Conservation (phyloP, 2,329 filamentous ascomycete species). For the Ceratocystis variospora region DNA sequence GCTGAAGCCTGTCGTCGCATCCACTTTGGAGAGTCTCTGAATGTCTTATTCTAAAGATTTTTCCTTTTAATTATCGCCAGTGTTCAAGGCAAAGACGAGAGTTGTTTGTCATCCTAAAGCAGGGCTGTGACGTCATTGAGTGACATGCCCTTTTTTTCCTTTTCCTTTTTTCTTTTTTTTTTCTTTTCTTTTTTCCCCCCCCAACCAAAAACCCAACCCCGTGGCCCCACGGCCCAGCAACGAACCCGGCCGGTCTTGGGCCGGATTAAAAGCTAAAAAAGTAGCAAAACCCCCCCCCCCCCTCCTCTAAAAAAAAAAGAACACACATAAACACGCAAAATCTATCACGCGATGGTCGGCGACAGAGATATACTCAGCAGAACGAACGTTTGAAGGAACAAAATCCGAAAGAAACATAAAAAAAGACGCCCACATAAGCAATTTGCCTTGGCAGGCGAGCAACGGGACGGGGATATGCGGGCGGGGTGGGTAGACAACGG, state of each 20-base stretch:
- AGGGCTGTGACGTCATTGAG: not conserved
- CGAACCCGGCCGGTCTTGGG: not conserved
- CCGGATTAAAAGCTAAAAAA: not conserved
- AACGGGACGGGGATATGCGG: not conserved
- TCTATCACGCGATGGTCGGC: conserved; percentile 5
- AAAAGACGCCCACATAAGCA: not conserved
- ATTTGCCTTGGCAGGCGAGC: not conserved
- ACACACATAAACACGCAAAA: not conserved
- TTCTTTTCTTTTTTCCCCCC: not conserved
- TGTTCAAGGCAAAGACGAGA: not conserved
- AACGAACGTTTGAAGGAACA: not conserved
- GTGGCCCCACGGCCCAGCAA: not conserved
- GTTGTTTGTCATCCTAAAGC: not conserved
- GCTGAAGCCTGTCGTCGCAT: conserved; percentile 91
- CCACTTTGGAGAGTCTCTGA: conserved; percentile 96
- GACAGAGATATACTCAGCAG: not conserved
- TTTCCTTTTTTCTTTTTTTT: not conserved
- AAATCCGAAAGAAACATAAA: not conserved
- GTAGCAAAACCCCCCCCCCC: not conserved
- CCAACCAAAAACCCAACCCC: not conserved
- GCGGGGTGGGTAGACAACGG: not conserved
- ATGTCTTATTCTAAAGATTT: conserved; percentile 54
- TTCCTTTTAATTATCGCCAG: not conserved
- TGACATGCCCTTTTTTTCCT: not conserved
- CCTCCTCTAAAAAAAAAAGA: not conserved